Evolutionary conservation across 768 basidiomycete genomes (phyloP).

Genomic region (Hypholoma sublateritium): DNA sequence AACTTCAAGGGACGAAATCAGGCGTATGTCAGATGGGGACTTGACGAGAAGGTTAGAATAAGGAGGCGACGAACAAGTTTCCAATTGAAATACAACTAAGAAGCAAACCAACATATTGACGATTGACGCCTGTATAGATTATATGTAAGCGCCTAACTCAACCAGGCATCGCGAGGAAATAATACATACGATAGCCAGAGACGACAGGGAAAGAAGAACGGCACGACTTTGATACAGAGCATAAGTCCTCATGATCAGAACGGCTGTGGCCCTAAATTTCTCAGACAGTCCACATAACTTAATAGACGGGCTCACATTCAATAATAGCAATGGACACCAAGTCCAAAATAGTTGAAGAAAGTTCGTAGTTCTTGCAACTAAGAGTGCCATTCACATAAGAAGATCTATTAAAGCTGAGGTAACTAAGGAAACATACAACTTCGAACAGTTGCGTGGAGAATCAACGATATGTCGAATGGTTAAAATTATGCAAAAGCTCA

Average conservation of each 20-base stretch:
- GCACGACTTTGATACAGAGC: neutral
- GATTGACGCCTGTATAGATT: constrained; percentile 4
- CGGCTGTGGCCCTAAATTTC: neutral
- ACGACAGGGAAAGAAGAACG: neutral
- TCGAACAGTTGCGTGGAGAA: neutral
- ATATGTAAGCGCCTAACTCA: too few relatives aligned
- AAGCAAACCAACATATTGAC: constrained; percentile 14
- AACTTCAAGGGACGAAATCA: neutral
- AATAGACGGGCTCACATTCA: neutral
- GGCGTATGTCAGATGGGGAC: neutral
- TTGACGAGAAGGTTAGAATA: neutral
- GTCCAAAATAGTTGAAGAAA: neutral
- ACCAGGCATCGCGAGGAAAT: neutral
- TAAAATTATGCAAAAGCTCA: neutral
- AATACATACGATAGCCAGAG: neutral
- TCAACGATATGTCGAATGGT: neutral
- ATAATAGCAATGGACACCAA: neutral
- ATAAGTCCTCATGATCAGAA: neutral
- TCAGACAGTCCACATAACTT: neutral
- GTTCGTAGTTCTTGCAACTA: constrained; percentile 5
- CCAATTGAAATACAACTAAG: constrained; percentile 5
- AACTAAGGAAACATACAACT: neutral
- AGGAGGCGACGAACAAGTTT: constrained; percentile 7
- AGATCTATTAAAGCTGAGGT: neutral
- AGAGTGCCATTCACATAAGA: neutral